Conservation (phyloP, 768 basidiomycete genomes). For the Albatrellus ellisii region DNA sequence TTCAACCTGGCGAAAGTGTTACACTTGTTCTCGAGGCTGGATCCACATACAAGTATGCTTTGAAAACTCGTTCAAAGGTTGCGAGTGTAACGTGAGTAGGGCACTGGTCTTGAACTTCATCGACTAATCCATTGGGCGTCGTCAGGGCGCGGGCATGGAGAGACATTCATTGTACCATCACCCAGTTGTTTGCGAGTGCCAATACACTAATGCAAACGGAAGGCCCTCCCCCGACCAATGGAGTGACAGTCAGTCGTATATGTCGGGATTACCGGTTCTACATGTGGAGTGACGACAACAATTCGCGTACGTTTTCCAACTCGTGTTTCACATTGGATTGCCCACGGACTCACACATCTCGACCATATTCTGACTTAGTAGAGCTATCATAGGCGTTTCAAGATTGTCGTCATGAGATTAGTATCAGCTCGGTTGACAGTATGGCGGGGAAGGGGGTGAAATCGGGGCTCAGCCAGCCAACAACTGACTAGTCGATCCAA, state of each 20-base stretch:
- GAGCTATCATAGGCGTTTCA: no score
- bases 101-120: background rate
- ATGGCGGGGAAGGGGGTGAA: no score
- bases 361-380: no score
- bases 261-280: slow-evolving; percentile 57
- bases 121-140: background rate
- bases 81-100: slow-evolving; percentile 53
- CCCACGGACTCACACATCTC: no score
- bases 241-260: slow-evolving; percentile 49
- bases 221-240: slow-evolving; percentile 29
- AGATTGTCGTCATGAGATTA: no score
- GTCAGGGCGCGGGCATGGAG: slow-evolving; percentile 58
- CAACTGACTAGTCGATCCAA: no score
- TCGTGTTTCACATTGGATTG: background rate
- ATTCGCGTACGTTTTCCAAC: background rate
- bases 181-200: slow-evolving; percentile 40
- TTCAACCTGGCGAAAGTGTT: slow-evolving; percentile 50
- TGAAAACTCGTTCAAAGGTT: slow-evolving; percentile 52
- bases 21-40: slow-evolving; percentile 61
- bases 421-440: no score
- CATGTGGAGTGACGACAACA: slow-evolving; percentile 29
- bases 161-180: slow-evolving; percentile 46
- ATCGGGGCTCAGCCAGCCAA: no score
- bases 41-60: slow-evolving; percentile 51
- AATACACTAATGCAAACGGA: slow-evolving; percentile 19